phyloP scores from a whole-genome alignment of 441 rosid species.

The Metrosideros polymorpha region DNA sequence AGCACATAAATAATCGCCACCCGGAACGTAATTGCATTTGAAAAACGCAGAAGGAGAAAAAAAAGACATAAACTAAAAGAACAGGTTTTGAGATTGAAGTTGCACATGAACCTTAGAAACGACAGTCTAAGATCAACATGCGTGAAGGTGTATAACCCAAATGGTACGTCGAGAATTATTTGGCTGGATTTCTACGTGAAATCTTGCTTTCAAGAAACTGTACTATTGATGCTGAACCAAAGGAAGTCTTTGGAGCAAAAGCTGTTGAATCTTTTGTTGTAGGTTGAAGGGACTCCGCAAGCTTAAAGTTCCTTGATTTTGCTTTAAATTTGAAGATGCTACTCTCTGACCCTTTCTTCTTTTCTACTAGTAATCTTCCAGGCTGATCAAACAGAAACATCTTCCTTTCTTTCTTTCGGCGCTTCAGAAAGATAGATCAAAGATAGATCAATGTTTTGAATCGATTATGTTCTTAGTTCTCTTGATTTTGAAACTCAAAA shows the following conservation, averaged over 20 bases:
- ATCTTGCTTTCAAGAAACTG: neutral
- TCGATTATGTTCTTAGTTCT: neutral
- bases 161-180: neutral
- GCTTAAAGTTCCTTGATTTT: neutral
- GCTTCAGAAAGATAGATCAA: neutral
- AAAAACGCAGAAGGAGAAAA: neutral
- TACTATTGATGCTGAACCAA: neutral
- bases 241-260: neutral
- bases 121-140: neutral
- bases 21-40: neutral
- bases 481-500: neutral
- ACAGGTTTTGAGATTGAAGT: neutral
- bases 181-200: neutral
- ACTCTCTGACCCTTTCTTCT: neutral
- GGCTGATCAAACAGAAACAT: neutral
- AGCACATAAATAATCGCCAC: neutral
- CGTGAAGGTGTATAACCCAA: neutral
- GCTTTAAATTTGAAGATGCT: neutral
- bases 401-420: neutral
- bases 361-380: neutral
- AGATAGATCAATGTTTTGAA: neutral
- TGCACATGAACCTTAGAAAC: fast-evolving
- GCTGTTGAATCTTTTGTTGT: neutral
- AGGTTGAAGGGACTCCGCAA: neutral
- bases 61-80: neutral